A percentile compares a stretch with the other conserved stretches of the same genome.
Conservation (phyloP, 257 asterid species). For the Osmanthus fragrans region DNA sequence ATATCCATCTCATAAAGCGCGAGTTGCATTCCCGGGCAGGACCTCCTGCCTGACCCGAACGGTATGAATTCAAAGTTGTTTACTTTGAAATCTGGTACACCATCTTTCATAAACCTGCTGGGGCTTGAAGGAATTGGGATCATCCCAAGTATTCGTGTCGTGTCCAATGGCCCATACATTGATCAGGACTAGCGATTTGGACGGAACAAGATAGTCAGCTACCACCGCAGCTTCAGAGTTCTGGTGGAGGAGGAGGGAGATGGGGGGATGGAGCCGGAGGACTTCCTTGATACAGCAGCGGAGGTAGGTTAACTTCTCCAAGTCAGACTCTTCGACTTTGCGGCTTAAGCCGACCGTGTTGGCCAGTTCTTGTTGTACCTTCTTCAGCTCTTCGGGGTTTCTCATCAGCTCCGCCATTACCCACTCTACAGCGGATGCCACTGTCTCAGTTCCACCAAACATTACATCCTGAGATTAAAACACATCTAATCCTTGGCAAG, state of each 20-base stretch:
- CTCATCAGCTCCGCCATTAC: constrained; percentile 52
- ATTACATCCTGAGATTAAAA: constrained; percentile 37
- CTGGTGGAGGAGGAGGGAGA: constrained; percentile 53
- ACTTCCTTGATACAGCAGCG: constrained; percentile 44
- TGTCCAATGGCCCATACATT: constrained; percentile 61
- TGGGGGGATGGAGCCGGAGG: constrained; percentile 62
- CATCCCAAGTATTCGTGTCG: constrained; percentile 42
- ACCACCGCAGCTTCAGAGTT: constrained; percentile 32
- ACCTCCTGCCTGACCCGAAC: constrained; percentile 56
- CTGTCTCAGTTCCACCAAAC: constrained; percentile 59
- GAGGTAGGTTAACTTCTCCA: constrained; percentile 43
- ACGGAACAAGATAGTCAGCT: constrained; percentile 44
- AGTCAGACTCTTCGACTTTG: constrained; percentile 42
- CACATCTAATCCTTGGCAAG: too few relatives aligned
- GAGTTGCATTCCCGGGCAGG: constrained; percentile 57
- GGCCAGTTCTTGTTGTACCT: constrained; percentile 40
- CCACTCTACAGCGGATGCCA: constrained; percentile 55
- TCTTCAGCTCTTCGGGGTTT: constrained; percentile 38
- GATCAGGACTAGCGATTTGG: constrained; percentile 41
- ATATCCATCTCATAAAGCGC: constrained; percentile 42
- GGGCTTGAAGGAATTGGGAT: constrained; percentile 41
- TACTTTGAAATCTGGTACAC: constrained; percentile 42
- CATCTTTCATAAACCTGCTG: constrained; percentile 34
- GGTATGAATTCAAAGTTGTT: constrained; percentile 49
- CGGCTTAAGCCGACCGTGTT: constrained; percentile 39